Conservation (phyloP, 176 grass and related monocot species). For the Alloteropsis semialata region DNA sequence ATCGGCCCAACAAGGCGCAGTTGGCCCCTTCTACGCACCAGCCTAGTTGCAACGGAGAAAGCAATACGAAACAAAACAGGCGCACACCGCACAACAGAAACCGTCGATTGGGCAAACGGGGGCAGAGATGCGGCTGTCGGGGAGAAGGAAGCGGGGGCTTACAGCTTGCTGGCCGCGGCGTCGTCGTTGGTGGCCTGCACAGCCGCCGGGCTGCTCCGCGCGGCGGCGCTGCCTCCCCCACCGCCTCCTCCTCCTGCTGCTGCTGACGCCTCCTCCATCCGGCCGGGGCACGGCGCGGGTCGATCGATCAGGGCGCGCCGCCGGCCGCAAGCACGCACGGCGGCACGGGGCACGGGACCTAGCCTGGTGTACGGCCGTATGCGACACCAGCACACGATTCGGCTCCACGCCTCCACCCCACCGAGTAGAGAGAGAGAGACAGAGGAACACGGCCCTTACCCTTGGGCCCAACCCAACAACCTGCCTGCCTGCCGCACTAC, state of each 20-base stretch:
- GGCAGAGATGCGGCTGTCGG: not conserved
- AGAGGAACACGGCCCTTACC: not conserved
- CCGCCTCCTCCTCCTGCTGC: not conserved
- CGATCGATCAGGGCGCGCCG: conserved; percentile 4
- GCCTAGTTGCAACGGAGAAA: not conserved
- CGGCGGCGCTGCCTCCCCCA: not conserved
- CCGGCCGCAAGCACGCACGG: not conserved
- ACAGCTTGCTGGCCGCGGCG: conserved; percentile 93
- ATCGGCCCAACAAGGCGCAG: not conserved
- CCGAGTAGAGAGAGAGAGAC: not conserved
- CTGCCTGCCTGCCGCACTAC: too few relatives aligned
- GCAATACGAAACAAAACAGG: not conserved
- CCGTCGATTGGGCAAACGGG: not conserved
- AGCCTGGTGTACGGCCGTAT: not conserved
- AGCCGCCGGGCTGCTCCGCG: conserved; percentile 70
- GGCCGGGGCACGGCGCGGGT: not conserved
- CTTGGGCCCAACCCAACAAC: not conserved
- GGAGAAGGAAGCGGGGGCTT: not conserved
- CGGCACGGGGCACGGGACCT: not conserved
- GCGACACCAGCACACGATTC: not conserved
- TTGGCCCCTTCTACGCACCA: not conserved
- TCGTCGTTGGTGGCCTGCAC: conserved; percentile 99
- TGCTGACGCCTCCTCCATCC: not conserved
- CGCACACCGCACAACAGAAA: not conserved
- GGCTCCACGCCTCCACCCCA: too few relatives aligned